Conservation (phyloP, 768 basidiomycete species). For the Leccinum arenicola region DNA sequence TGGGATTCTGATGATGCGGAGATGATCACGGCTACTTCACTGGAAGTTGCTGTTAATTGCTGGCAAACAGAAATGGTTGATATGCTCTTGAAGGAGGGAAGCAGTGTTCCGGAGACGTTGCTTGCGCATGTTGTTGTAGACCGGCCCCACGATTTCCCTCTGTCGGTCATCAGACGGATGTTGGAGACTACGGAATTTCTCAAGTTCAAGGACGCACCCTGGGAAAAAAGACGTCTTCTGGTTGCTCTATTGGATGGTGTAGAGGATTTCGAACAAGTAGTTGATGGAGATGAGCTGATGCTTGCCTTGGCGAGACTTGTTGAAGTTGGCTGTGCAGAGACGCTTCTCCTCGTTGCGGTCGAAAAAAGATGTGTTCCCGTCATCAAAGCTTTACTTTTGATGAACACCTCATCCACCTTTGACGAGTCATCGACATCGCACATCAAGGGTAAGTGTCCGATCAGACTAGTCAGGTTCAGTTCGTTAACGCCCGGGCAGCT, state of each 20-base stretch:
- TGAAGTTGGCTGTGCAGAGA: background rate
- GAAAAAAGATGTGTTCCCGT: background rate
- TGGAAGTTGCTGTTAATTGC: too few relatives aligned
- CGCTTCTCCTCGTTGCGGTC: background rate
- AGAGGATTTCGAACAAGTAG: background rate
- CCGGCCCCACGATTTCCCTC: too few relatives aligned
- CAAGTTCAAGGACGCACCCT: background rate
- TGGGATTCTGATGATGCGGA: too few relatives aligned
- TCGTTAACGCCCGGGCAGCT: background rate
- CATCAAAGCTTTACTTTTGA: constrained; percentile 2
- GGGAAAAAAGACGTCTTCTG: background rate
- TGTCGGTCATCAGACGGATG: too few relatives aligned
- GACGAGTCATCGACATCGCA: background rate
- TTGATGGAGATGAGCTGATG: background rate
- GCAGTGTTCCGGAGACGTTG: too few relatives aligned
- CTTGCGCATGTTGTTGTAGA: too few relatives aligned
- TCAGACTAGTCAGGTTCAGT: background rate
- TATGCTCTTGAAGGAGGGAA: too few relatives aligned
- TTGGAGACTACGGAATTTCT: background rate
- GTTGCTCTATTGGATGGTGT: background rate
- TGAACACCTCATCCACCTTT: background rate
- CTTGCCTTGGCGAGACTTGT: background rate
- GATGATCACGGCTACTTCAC: too few relatives aligned
- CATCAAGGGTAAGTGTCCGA: background rate
- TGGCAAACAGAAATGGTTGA: too few relatives aligned